Evolutionary conservation across 371 early-diverging fungal genomes (phyloP), one percentile per base, ranked within the genome.

Genomic region (Mortierella sp.): DNA sequence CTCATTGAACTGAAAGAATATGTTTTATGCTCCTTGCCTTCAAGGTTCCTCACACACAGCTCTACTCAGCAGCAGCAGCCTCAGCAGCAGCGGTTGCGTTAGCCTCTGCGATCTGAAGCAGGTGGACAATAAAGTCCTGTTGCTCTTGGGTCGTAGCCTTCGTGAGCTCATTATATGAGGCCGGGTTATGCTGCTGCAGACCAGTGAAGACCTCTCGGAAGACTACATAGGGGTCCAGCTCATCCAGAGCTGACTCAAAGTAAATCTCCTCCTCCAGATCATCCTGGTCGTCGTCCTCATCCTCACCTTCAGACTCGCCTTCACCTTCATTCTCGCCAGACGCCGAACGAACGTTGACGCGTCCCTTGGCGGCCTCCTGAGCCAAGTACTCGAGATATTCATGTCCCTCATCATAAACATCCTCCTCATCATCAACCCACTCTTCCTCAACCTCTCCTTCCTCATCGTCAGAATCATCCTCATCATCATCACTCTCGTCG

Each of bases 201-300:
- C 83, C 80, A 6, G 71, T 57, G 49, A 86, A 75, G 56, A 73
- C 70, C 53, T 86, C 83, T 15, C 88, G 87, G 79, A 96, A 92
- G 59, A 84, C 83, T 26, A 89, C 66, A 80, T 94, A 95, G 5
- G 92, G 90, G 70, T 97, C 90, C 46, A 97, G 78, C 41, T 86
- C 81, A 68, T 97, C 97, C 60, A 96, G 81, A 15, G 95, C 95
- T 2, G 95, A 93, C 64, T 92, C 92, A 60, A 91, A 92, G 14
- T 91, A 81, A 64, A 95, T 94, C 72, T 95, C 94, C 26, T 89
- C 87, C 30, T 93, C 85, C 31, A 86, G 84, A 23, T 88, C 90
- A 8, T 89, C 87, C 6, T 83, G 63, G 3, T 82, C 79, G 19
- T 85, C 89, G 14, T 88, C 88, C 4, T 88, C 89, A 6, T 87